Evolutionary conservation across 179 eudicot genomes (phyloP).

Genomic region (Carnegiea gigantea): DNA sequence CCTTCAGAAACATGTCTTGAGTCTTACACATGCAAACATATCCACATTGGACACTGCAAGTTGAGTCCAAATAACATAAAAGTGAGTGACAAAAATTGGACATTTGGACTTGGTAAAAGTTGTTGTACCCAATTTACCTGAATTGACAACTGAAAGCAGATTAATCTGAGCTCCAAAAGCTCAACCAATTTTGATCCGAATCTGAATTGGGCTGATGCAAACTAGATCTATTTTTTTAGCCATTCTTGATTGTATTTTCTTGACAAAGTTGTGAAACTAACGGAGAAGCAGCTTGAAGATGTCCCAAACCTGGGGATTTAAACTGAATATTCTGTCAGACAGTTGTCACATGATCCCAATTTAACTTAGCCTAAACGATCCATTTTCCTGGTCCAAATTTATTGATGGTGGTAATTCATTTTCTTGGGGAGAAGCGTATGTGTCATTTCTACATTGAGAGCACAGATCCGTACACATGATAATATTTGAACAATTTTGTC

Average conservation of each 20-base stretch:
- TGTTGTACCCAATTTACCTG: neutral
- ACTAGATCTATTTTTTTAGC: neutral
- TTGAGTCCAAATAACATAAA: neutral
- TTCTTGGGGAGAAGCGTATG: neutral
- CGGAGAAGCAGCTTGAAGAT: neutral
- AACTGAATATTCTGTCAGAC: neutral
- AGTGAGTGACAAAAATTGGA: neutral
- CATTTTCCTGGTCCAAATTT: neutral
- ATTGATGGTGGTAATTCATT: neutral
- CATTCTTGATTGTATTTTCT: neutral
- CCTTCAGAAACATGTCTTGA: neutral
- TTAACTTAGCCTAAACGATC: neutral
- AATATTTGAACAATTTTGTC: slow-evolving; percentile 16
- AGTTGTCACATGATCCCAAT: neutral
- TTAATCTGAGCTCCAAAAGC: neutral
- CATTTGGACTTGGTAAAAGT: neutral
- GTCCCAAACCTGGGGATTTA: neutral
- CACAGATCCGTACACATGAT: neutral
- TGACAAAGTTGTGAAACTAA: neutral
- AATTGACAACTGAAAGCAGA: neutral
- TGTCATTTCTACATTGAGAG: neutral
- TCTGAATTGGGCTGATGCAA: neutral
- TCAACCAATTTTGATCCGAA: neutral
- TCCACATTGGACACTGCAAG: neutral
- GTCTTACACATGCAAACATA: neutral